Base-by-base conservation (phyloP, 1,284 basidiomycete species). In the Coniferiporia weirii region DNA sequence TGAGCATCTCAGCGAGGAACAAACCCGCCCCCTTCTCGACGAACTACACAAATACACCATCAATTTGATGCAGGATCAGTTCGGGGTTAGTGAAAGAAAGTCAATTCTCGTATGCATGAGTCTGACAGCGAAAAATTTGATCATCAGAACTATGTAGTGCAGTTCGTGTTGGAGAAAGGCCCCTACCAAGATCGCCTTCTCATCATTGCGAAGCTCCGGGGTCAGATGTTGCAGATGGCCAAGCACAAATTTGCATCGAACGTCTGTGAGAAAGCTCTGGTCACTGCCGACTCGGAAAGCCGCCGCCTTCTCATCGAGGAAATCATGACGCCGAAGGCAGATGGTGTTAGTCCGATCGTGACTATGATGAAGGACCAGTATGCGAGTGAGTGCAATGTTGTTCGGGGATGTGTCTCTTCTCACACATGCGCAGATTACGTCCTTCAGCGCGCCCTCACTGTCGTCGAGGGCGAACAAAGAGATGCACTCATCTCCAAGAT, bases 221-320 rank as follows among this genome's bases (percentile, higher is more conserved):
- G 93, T 1, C 85, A 90, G 66, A 82, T 99, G 69, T 72, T 95
- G 36, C 76, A 79, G 62, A 84, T 95, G 79, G 82, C 91, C 1
- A 83, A 87, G 51, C 95, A 98, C 76, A 98, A 98, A 72, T 98
- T 96, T 68, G 95, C 96, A 0, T 95, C 92, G 4, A 99, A 99
- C 68, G 97, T 99, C 17, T 91, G 93, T 70, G 97, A 99, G 75
- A 94, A 95, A 72, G 93, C 94, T 1, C 79, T 98, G 49, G 71
- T 87, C 20, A 85, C 79, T 20, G 83, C 89, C 0, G 80, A 83
- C 57, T 55, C 78, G 0, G 82, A 85, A 19, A 86, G 81, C 61
- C 83, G 89, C 56, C 80, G 79, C 19, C 71, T 75, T 36, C 76
- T 98, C 61, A 84, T 97, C 59, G 84, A 91, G 20, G 93, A 97